These are phyloP conservation scores for Dendrocalamus sinicus DNA, from an alignment of 176 grass and related monocot species.

Conservation along the genomic window DNA sequence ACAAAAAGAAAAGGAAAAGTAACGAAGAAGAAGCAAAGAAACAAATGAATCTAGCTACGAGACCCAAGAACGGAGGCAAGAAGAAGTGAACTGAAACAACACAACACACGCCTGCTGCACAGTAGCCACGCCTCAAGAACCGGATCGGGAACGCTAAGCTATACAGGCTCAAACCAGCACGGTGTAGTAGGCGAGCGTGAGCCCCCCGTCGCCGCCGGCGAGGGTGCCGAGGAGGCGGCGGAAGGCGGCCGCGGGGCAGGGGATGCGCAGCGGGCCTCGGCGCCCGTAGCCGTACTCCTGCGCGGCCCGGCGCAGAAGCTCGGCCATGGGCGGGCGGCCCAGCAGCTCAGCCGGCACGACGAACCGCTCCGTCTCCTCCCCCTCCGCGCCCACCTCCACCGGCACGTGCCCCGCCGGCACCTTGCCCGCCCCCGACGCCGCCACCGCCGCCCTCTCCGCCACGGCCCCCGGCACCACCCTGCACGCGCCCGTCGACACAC, in stretches of 20 bases:
- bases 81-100: background rate
- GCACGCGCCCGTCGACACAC: slow-evolving; percentile 55
- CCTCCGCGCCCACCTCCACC: slow-evolving; percentile 73
- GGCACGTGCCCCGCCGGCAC: slow-evolving; percentile 86
- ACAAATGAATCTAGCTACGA: slow-evolving; percentile 42
- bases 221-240: slow-evolving; percentile 63
- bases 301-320: slow-evolving; percentile 70
- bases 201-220: background rate
- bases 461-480: slow-evolving; percentile 41
- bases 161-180: slow-evolving; percentile 37
- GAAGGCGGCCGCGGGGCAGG: slow-evolving; percentile 73
- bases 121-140: slow-evolving; percentile 27
- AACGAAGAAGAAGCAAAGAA: slow-evolving; percentile 21
- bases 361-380: slow-evolving; percentile 88
- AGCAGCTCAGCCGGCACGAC: slow-evolving; percentile 77
- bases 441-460: background rate
- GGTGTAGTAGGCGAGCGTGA: slow-evolving; percentile 32
- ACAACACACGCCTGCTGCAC: background rate
- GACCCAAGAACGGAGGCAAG: slow-evolving; percentile 3
- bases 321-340: slow-evolving; percentile 66
- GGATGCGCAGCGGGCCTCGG: slow-evolving; percentile 77
- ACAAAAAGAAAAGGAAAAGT: background rate
- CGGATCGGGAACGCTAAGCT: background rate
- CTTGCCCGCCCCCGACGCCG: slow-evolving; percentile 15
- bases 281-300: slow-evolving; percentile 92